Percentiles rank a stretch among this genome's conserved stretches.
Conservation (phyloP, 148 eudicot genomes). For the Rhododendron ferrugineum region DNA sequence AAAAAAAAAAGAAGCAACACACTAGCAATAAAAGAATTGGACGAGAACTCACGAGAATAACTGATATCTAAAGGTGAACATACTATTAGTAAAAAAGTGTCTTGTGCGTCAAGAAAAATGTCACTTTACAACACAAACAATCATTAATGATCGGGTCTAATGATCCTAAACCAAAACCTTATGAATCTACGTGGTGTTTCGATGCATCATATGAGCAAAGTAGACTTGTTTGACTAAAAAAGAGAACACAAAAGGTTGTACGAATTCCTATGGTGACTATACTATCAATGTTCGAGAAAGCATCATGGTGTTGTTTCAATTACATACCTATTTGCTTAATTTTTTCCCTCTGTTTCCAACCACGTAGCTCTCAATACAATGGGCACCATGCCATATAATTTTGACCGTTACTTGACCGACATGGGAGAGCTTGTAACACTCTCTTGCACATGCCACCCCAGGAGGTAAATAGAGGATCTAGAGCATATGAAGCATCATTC, state of each 20-base stretch:
- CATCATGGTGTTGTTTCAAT: neutral
- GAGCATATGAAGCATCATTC: neutral
- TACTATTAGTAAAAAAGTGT: neutral
- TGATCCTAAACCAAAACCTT: neutral
- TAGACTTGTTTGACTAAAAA: neutral
- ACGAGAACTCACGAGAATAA: neutral
- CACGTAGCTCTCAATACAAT: neutral
- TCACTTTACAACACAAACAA: neutral
- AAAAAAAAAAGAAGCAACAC: neutral
- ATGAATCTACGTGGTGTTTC: neutral
- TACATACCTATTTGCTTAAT: neutral
- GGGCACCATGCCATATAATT: neutral
- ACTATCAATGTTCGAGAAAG: neutral
- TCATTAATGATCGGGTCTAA: neutral
- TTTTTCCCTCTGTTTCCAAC: neutral
- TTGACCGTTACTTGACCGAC: neutral
- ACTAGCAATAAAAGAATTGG: neutral
- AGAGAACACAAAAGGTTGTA: neutral
- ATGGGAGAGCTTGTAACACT: neutral
- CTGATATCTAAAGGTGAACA: neutral
- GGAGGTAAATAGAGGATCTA: neutral
- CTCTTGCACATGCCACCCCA: neutral
- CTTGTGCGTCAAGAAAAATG: neutral
- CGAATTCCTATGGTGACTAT: neutral
- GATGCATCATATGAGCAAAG: neutral